phyloP scores from a whole-genome alignment of 1,284 basidiomycete genomes.

The Leccinum fuscescens region DNA sequence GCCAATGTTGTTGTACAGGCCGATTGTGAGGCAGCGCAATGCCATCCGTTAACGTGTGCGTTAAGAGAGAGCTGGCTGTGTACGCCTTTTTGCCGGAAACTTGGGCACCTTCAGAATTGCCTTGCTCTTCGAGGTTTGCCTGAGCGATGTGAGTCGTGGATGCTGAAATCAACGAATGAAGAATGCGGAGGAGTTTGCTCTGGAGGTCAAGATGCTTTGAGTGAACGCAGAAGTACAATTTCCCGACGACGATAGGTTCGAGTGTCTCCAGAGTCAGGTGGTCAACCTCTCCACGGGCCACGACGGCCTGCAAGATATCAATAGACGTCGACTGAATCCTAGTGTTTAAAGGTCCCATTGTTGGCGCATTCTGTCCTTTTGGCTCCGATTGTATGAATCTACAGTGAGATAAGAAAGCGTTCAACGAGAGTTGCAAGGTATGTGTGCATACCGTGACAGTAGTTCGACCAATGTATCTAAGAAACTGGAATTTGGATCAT shows the following conservation, averaged over 20 bases:
- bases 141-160: conserved; percentile 36
- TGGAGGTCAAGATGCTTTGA: conserved; percentile 75
- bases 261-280: conserved; percentile 56
- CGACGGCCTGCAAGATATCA: conserved; percentile 80
- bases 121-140: conserved; percentile 30
- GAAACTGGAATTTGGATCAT: conserved; percentile 64
- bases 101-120: conserved; percentile 29
- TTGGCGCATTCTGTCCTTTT: conserved; percentile 40
- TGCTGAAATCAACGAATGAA: conserved; percentile 81
- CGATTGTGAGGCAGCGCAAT: conserved; percentile 70
- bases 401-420: conserved; percentile 2
- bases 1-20: conserved; percentile 89
- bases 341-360: conserved; percentile 62
- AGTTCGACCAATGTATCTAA: conserved; percentile 72
- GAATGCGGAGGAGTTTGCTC: conserved; percentile 88
- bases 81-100: conserved; percentile 34
- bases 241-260: conserved; percentile 71
- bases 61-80: conserved; percentile 65
- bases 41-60: conserved; percentile 80
- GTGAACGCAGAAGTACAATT: conserved; percentile 76
- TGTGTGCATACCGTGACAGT: conserved; percentile 57
- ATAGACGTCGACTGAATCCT: conserved; percentile 73
- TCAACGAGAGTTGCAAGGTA: neutral
- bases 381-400: conserved; percentile 81
- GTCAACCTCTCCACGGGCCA: conserved; percentile 78